Conservation (phyloP, 148 eudicot species). For the Nyssa sinensis region DNA sequence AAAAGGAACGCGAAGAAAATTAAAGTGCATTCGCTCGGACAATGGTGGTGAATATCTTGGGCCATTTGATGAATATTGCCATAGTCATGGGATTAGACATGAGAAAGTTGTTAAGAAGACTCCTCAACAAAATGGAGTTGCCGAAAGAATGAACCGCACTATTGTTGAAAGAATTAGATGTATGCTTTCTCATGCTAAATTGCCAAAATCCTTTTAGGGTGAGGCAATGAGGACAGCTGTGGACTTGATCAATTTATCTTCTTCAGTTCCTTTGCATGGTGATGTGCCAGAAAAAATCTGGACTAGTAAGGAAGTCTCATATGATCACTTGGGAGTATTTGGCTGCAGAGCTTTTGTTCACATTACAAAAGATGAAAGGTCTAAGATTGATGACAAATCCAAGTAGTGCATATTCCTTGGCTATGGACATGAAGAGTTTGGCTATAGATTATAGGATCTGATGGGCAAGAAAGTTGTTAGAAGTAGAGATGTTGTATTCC, state of each 20-base stretch:
- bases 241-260: not conserved
- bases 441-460: not conserved
- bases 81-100: not conserved
- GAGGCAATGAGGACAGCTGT: not conserved
- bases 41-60: not conserved
- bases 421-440: not conserved
- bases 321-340: slow-evolving; percentile 16
- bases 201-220: too few species aligned
- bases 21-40: slow-evolving; percentile 4
- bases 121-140: not conserved
- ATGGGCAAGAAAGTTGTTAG: not conserved
- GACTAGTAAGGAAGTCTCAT: not conserved
- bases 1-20: not conserved
- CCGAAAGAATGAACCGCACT: not conserved
- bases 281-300: not conserved
- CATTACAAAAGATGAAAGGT: slow-evolving; percentile 16
- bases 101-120: not conserved
- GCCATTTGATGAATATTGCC: not conserved
- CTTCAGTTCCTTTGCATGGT: not conserved
- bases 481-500: not conserved
- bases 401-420: not conserved
- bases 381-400: not conserved
- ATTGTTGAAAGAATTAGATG: too few species aligned
- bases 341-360: slow-evolving; percentile 14
- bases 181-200: too few species aligned